Evolutionary conservation across 2,329 filamentous ascomycete genomes (phyloP).

Genomic region (Fusarium drepaniforme): DNA sequence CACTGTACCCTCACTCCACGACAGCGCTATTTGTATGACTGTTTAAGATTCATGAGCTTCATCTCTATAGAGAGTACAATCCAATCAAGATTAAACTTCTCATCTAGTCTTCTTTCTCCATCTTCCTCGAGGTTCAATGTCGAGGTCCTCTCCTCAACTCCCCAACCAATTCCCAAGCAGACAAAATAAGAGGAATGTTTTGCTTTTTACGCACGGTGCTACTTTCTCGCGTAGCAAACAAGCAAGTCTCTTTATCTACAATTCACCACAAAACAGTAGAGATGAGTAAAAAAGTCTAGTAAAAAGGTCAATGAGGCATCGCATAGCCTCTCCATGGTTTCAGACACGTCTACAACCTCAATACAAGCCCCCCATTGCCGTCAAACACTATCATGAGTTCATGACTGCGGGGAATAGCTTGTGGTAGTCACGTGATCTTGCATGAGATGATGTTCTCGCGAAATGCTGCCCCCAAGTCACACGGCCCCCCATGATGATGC

Average conservation of each 20-base stretch:
- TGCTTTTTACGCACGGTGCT: constrained; percentile 38
- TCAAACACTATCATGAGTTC: constrained; percentile 43
- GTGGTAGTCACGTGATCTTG: constrained; percentile 39
- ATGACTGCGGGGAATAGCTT: constrained; percentile 43
- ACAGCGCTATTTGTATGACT: neutral
- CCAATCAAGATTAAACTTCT: neutral
- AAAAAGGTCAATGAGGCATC: neutral
- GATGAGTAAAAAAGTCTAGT: neutral
- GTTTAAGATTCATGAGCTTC: neutral
- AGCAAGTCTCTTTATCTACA: neutral
- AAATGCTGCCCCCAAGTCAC: constrained; percentile 9
- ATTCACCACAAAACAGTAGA: constrained; percentile 7
- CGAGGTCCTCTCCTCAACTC: neutral
- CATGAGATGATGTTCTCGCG: constrained; percentile 34
- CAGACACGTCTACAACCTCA: neutral
- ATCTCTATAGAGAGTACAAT: too few relatives aligned
- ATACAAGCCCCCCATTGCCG: neutral
- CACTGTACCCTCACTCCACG: neutral
- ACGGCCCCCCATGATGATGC: constrained; percentile 40
- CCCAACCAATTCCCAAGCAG: neutral
- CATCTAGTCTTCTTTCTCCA: neutral
- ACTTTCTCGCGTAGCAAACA: constrained; percentile 21
- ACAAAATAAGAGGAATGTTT: constrained; percentile 24
- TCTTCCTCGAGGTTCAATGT: neutral
- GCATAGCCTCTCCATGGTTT: neutral